A percentile compares a stretch with the other conserved stretches of the same genome.
Evolutionary conservation across 257 asterid genomes (phyloP).

Genomic region (Solanum pimpinellifolium): DNA sequence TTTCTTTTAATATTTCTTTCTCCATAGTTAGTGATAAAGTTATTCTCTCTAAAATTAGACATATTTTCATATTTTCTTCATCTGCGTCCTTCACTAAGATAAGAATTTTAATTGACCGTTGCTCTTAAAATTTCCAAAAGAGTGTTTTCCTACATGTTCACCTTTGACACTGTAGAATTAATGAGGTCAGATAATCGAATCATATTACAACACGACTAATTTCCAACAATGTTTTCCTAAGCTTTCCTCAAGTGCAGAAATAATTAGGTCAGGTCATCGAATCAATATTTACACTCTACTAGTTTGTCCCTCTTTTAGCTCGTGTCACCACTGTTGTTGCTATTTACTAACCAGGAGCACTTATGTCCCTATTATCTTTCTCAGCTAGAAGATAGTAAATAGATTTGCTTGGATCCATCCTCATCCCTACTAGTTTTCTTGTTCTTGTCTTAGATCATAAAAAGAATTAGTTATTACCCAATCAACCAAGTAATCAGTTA

Average conservation of each 20-base stretch:
- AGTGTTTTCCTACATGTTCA: not conserved
- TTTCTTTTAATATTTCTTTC: not conserved
- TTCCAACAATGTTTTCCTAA: no score
- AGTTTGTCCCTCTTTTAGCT: not conserved
- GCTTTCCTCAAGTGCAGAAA: not conserved
- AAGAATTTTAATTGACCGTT: not conserved
- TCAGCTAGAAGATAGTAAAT: not conserved
- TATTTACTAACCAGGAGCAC: not conserved
- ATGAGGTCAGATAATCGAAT: not conserved
- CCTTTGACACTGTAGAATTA: not conserved
- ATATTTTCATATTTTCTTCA: not conserved
- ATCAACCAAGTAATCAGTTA: not conserved
- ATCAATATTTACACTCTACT: not conserved
- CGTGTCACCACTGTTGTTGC: not conserved
- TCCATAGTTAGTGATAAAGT: not conserved
- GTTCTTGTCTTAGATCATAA: not conserved
- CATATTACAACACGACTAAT: not conserved
- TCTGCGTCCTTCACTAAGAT: not conserved
- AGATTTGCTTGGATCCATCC: not conserved
- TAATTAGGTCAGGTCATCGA: not conserved
- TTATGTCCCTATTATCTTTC: not conserved
- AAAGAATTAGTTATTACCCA: not conserved
- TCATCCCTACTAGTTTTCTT: not conserved
- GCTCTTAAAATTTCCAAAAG: not conserved
- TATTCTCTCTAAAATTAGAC: not conserved